Conservation (phyloP, 2,329 filamentous ascomycete genomes). For the Mycosphaerella arachidis region DNA sequence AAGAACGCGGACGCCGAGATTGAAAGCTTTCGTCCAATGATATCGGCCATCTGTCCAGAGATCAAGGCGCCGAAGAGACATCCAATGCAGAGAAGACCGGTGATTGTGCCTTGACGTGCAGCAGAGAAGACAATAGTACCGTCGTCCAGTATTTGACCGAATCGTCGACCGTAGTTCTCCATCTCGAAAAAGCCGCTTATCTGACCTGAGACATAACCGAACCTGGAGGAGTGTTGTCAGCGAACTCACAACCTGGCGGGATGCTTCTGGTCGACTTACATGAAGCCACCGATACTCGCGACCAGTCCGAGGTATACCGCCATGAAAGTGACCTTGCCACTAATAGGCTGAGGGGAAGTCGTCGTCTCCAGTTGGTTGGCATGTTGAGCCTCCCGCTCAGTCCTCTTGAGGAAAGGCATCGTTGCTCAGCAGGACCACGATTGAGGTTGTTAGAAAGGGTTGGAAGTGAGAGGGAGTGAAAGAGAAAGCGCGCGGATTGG, state of each 20-base stretch:
- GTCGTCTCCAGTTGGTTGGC: slow-evolving; percentile 31
- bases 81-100: slow-evolving; percentile 43
- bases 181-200: slow-evolving; percentile 47
- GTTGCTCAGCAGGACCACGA: slow-evolving; percentile 2
- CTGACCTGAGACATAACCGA: slow-evolving; percentile 52
- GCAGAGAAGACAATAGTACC: slow-evolving; percentile 36
- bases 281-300: slow-evolving; percentile 53
- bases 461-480: slow-evolving; percentile 3
- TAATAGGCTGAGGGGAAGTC: slow-evolving; percentile 16
- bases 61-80: slow-evolving; percentile 40
- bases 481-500: not conserved
- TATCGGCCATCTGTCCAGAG: slow-evolving; percentile 50
- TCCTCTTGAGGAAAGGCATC: slow-evolving; percentile 34
- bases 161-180: slow-evolving; percentile 53
- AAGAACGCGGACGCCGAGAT: slow-evolving; percentile 47
- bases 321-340: slow-evolving; percentile 31
- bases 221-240: not conserved
- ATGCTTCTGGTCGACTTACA: slow-evolving; percentile 52
- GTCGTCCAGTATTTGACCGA: slow-evolving; percentile 45
- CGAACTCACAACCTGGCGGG: not conserved
- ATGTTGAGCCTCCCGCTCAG: slow-evolving; percentile 29
- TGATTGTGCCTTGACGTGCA: slow-evolving; percentile 37
- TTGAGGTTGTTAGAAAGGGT: slow-evolving; percentile 1
- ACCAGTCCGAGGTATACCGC: slow-evolving; percentile 52
- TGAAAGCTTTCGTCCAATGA: slow-evolving; percentile 44